phyloP scores from a whole-genome alignment of 2,329 filamentous ascomycete species.

The Nigrograna mackinnonii region DNA sequence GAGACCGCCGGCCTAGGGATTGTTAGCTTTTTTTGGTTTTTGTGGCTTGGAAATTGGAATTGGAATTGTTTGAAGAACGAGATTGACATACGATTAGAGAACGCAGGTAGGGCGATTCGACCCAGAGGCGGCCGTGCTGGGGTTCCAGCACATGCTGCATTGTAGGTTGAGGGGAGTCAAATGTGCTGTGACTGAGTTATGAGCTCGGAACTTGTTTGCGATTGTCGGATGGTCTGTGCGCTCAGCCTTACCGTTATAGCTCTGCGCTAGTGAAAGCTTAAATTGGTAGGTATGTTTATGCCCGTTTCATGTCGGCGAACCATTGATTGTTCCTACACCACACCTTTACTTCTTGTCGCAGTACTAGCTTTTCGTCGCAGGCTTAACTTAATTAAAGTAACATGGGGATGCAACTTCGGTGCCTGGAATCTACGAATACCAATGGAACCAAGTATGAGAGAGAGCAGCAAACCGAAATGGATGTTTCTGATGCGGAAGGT shows the following conservation, averaged over 20 bases:
- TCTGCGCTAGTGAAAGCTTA: too few relatives aligned
- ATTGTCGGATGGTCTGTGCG: constrained; percentile 22
- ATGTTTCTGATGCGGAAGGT: too few relatives aligned
- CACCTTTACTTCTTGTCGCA: too few relatives aligned
- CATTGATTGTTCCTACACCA: too few relatives aligned
- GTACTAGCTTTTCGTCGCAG: too few relatives aligned
- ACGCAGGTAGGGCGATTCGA: constrained; percentile 53
- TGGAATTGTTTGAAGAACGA: background rate
- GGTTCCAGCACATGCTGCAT: constrained; percentile 37
- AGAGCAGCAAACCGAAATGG: too few relatives aligned
- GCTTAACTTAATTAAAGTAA: too few relatives aligned
- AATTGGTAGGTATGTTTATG: too few relatives aligned
- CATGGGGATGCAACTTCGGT: too few relatives aligned
- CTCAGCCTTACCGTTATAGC: constrained; percentile 15
- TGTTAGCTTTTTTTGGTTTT: constrained; percentile 4
- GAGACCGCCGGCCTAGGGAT: constrained; percentile 73
- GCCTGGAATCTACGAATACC: too few relatives aligned
- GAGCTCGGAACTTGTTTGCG: constrained; percentile 11
- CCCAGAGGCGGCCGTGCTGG: constrained; percentile 30
- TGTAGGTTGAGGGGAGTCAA: constrained; percentile 9
- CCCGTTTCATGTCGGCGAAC: too few relatives aligned
- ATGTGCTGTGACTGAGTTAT: constrained; percentile 4
- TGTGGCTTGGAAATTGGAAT: background rate
- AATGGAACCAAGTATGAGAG: too few relatives aligned
- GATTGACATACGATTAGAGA: constrained; percentile 47